phyloP scores from a whole-genome alignment of 2,329 filamentous ascomycete species.

The Ophiostoma angusticollis region DNA sequence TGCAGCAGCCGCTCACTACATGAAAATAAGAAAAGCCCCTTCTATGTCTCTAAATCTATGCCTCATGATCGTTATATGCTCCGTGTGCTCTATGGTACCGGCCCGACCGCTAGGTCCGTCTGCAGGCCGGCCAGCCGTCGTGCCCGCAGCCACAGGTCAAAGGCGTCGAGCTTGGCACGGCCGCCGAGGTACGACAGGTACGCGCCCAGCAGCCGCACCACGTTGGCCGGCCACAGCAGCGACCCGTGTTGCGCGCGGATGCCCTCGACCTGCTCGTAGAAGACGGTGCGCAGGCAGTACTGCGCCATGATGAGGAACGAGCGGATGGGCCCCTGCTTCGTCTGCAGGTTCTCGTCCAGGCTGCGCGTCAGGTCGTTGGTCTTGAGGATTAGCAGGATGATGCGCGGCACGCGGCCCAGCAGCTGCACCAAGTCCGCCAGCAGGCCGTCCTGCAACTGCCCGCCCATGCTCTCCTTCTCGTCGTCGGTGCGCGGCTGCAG shows the following conservation, averaged over 20 bases:
- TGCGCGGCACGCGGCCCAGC: conserved; percentile 74
- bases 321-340: conserved; percentile 51
- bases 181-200: conserved; percentile 47
- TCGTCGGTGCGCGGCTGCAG: conserved; percentile 46
- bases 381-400: conserved; percentile 91
- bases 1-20: too few species aligned
- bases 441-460: conserved; percentile 75
- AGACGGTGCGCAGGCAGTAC: conserved; percentile 55
- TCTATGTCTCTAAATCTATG: too few species aligned
- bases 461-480: conserved; percentile 79
- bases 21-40: too few species aligned
- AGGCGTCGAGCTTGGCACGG: conserved; percentile 48
- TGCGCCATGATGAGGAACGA: conserved; percentile 55
- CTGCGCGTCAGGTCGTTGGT: conserved; percentile 93
- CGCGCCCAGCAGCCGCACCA: conserved; percentile 39
- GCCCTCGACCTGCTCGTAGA: conserved; percentile 49
- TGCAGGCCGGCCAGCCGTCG: conserved; percentile 33
- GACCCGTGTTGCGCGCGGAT: conserved; percentile 38
- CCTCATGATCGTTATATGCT: too few species aligned
- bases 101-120: conserved; percentile 3
- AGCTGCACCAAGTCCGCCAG: conserved; percentile 79
- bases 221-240: conserved; percentile 45
- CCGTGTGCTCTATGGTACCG: too few species aligned
- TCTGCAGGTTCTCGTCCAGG: conserved; percentile 81
- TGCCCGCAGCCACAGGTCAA: conserved; percentile 47